Base-by-base conservation (phyloP, 129 eudicot genomes). In the Artemisia annua region DNA sequence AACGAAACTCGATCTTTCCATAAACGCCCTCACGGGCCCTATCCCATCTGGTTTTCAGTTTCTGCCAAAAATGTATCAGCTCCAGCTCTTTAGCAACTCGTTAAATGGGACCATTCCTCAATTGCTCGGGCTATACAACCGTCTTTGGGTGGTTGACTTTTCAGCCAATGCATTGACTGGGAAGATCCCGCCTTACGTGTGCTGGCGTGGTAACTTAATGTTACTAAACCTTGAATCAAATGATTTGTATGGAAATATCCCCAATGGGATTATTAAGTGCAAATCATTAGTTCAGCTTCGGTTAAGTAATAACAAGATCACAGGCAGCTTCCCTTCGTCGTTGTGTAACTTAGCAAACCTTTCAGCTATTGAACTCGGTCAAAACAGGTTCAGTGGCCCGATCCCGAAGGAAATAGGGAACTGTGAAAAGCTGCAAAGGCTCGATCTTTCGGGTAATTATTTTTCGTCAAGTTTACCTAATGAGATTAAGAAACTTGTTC, bases 121-220 rank as follows among this genome's bases (percentile, higher is more conserved):
- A 71, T 16, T 59, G 11, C 87, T 95, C 17, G 99, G 99, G 79
- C 73, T 81, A 22, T 84, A 86, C 65, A 91, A 86, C 67, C 70
- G 51, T 12, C 89, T 95, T 62, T 95, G 97, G 97, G 97, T 88
- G 20, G 96, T 87, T 78, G 97, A 95, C 69, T 86, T 95, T 76
- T 88, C 94, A 0, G 83, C 71, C 57, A 95, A 95, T 69, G 57
- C 19, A 26, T 70, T 95, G 55, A 83, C 91, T 0, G 99, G 99
- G 70, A 78, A 72, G 71, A 91, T 95, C 66, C 99, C 99, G 16
- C 86, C 91, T 62, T 58, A 75, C 74, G 60, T 87, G 1, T 95
- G 99, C 26, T 63, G 85, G 67, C 72, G 78, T 53, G 84, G 95
- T 15, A 86, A 85, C 75, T 79, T 95, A 82, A 87, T 88, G 63